phyloP scores from a whole-genome alignment of 2,329 filamentous ascomycete genomes.

The Trichophyton verrucosum region DNA sequence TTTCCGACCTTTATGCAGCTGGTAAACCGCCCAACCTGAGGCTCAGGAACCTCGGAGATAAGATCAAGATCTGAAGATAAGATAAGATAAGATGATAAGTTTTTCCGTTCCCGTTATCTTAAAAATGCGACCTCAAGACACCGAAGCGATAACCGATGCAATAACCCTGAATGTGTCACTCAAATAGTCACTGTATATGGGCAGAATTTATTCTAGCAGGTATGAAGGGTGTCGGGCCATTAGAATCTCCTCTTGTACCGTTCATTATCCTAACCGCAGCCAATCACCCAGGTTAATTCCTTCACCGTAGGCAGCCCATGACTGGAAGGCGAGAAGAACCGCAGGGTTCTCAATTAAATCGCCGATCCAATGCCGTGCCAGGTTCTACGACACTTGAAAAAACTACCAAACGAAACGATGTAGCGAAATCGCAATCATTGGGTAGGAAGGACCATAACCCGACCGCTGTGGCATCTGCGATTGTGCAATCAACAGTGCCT shows the following conservation, averaged over 20 bases:
- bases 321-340: neutral
- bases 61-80: neutral
- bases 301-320: neutral
- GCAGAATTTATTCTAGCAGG: neutral
- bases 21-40: neutral
- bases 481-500: slow-evolving; percentile 34
- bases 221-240: neutral
- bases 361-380: neutral
- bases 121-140: neutral
- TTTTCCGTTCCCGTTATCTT: neutral
- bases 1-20: too few relatives aligned
- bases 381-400: neutral
- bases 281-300: neutral
- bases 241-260: neutral
- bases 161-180: neutral
- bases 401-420: too few relatives aligned
- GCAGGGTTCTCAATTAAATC: neutral
- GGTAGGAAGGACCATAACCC: neutral
- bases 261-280: neutral
- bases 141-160: neutral
- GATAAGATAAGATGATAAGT: neutral
- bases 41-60: neutral
- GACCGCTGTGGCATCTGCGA: slow-evolving; percentile 17
- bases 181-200: neutral
- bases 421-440: neutral